Evolutionary conservation across 805 yeast species (phyloP).

Genomic region (Saccharomycopsis sp.): DNA sequence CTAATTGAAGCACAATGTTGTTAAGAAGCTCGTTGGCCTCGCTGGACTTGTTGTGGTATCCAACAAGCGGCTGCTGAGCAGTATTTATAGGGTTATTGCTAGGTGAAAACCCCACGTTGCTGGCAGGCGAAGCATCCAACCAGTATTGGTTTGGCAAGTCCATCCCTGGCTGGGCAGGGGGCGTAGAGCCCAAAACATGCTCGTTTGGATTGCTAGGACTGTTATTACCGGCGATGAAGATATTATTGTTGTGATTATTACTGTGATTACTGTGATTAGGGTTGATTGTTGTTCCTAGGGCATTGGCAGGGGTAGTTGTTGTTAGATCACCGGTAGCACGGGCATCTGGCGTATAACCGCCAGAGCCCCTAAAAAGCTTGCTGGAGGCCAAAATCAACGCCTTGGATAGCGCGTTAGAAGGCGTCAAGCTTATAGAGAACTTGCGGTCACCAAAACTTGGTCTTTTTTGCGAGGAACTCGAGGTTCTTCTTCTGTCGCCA

Average conservation of each 20-base stretch:
- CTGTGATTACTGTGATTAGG: slow-evolving; percentile 16
- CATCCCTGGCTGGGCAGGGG: too few species aligned
- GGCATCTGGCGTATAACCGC: neutral
- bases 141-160: slow-evolving; percentile 20
- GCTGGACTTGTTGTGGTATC: neutral
- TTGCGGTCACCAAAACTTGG: slow-evolving; percentile 60
- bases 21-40: slow-evolving; percentile 17
- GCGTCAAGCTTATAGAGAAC: slow-evolving; percentile 61
- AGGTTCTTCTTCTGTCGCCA: slow-evolving; percentile 30
- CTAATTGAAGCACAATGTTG: slow-evolving; percentile 44
- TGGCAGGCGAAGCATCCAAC: neutral
- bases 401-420: slow-evolving; percentile 81
- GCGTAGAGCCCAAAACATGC: slow-evolving; percentile 6
- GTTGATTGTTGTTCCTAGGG: neutral
- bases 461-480: slow-evolving; percentile 45
- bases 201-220: slow-evolving; percentile 15
- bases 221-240: slow-evolving; percentile 29
- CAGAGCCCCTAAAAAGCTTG: slow-evolving; percentile 59
- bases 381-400: slow-evolving; percentile 87
- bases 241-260: slow-evolving; percentile 17
- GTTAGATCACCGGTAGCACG: neutral
- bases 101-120: neutral
- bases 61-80: neutral
- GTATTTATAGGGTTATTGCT: neutral
- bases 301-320: neutral